A percentile compares a stretch with the other conserved stretches of the same genome.
Conservation (phyloP, 2,329 filamentous ascomycete genomes). For the Ceratocystis diversiconidia region DNA sequence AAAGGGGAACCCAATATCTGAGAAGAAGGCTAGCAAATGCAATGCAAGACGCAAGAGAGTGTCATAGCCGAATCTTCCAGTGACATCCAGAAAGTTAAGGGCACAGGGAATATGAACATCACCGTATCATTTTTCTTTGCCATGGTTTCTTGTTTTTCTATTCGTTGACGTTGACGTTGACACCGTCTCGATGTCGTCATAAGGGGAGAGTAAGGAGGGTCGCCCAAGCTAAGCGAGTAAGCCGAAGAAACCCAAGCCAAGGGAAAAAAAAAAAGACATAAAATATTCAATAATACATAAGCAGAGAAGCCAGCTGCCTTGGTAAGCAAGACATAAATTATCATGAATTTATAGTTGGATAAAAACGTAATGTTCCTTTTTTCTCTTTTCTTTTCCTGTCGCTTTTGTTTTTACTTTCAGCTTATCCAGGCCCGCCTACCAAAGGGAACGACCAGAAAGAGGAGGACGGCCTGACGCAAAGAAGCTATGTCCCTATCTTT, state of each 20-base stretch:
- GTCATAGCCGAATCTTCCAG: not conserved
- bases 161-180: not conserved
- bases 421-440: not conserved
- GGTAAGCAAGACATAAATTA: not conserved
- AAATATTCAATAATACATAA: not conserved
- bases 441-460: not conserved
- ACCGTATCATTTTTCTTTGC: too few species aligned
- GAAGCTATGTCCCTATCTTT: constrained; percentile 3
- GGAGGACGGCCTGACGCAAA: not conserved
- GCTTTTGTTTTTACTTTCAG: not conserved
- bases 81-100: not conserved
- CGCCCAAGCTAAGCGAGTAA: not conserved
- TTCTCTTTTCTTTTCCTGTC: not conserved
- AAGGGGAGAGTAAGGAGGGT: not conserved
- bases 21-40: not conserved
- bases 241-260: not conserved
- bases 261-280: not conserved
- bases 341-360: not conserved
- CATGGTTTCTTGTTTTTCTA: not conserved
- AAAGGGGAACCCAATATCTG: not conserved
- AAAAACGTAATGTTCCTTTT: not conserved
- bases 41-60: not conserved
- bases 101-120: not conserved
- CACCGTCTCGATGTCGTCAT: not conserved
- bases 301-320: not conserved